These are phyloP conservation scores for Sutorius australiensis DNA, from an alignment of 768 basidiomycete genomes.

Conservation along the genomic window DNA sequence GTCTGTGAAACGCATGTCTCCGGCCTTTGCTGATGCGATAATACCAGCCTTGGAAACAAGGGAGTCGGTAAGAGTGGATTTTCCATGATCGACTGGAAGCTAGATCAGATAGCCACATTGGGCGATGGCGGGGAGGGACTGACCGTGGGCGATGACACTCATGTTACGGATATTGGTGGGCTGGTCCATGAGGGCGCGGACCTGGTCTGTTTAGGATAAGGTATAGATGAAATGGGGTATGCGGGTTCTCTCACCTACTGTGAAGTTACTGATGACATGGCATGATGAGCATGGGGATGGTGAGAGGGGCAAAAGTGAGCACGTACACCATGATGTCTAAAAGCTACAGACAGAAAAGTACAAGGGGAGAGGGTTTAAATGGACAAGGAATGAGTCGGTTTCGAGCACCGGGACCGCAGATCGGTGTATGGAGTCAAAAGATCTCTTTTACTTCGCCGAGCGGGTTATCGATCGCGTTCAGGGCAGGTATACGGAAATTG, in stretches of 20 bases:
- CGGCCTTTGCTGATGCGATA: conserved; percentile 91
- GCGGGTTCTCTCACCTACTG: conserved; percentile 58
- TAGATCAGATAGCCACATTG: conserved; percentile 18
- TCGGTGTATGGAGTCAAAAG: conserved; percentile 15
- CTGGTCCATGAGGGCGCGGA: conserved; percentile 83
- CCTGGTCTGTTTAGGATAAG: conserved; percentile 58
- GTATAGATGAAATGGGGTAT: not conserved
- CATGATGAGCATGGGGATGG: conserved; percentile 29
- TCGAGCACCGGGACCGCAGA: conserved; percentile 29
- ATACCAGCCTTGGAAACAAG: conserved; percentile 99
- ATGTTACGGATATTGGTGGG: conserved; percentile 94
- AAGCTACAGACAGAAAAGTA: conserved; percentile 34
- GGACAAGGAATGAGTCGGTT: conserved; percentile 5
- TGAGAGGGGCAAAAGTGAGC: conserved; percentile 3
- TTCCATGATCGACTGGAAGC: conserved; percentile 93
- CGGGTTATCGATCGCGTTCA: conserved; percentile 45
- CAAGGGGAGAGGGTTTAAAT: conserved; percentile 7
- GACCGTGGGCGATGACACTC: conserved; percentile 91
- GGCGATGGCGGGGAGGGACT: conserved; percentile 27
- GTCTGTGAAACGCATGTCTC: conserved; percentile 96
- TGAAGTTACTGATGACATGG: conserved; percentile 68
- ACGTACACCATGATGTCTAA: conserved; percentile 82
- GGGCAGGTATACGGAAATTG: conserved; percentile 33
- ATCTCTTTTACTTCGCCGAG: conserved; percentile 5
- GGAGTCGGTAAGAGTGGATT: conserved; percentile 98